Base-by-base conservation (phyloP, 2,329 filamentous ascomycete species). In the Colletotrichum graminicola region DNA sequence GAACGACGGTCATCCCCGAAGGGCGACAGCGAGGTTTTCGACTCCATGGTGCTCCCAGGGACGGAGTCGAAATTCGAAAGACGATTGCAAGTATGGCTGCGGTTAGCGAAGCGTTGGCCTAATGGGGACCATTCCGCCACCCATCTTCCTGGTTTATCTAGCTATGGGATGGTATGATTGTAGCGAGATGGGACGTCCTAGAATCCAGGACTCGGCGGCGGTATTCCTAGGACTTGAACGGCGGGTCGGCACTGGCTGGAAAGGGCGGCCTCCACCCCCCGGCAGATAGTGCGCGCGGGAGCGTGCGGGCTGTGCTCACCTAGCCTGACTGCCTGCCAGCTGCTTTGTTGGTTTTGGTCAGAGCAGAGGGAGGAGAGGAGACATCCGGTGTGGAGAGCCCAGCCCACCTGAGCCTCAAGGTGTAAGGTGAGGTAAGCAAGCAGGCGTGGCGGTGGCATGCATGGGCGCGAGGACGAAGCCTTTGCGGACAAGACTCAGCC, bases 1-100 rank as follows among this genome's bases (percentile, higher is more conserved):
- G 74, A 73, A 73, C 79, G 71, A 49, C 67, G 57, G 67, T 73
- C 73, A 62, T 73, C 71, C n/a, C 73, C 79, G 56, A 78, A 72
- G 70, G 77, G 76, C 66, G 45, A 59, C 51, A 72, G 69, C 43
- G 76, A 77, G 39, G 76, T 77, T 72, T 79, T 80, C 72, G 76
- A 74, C 66, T 80, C 78, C 79, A 80, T 80, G 14, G 54, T 47
- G 47, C 29, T 47, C 34, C 45, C 62, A 23, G 39, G 36, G 45
- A 51, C 18, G 54, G 60, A 43, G 52, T 65, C 26, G 52, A 59
- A 45, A 21, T 56, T 23, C 32, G 32, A 59, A 41, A 43, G 18
- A n/a, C 32, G 43, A 62, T 60, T 10, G 68, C 64, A 39, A 52
- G 36, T 43, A 43, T 62, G 60, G 29, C 32, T 62, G 65, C 47